These are phyloP conservation scores for Apiospora phragmitis DNA, from an alignment of 2,329 filamentous ascomycete genomes.

Conservation along the genomic window DNA sequence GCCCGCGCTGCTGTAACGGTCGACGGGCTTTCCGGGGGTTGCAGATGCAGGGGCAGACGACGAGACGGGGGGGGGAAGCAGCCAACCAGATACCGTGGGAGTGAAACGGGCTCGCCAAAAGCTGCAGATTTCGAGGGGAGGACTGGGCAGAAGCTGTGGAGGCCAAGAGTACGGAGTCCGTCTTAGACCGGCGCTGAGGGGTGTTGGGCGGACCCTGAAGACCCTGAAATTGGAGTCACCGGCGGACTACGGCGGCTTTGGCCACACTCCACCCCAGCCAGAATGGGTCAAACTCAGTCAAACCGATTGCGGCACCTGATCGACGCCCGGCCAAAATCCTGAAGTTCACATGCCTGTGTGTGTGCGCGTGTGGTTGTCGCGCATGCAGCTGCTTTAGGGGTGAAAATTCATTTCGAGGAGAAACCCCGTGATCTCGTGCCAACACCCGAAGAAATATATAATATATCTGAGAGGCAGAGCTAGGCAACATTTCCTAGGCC, in stretches of 20 bases:
- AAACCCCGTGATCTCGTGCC: neutral
- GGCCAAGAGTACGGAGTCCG: neutral
- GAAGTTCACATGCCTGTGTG: slow-evolving; percentile 1
- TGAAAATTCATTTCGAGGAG: neutral
- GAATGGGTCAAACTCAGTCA: neutral
- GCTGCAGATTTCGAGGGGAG: neutral
- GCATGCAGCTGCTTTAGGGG: neutral
- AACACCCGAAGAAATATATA: neutral
- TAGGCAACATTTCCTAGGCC: neutral
- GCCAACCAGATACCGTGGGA: neutral
- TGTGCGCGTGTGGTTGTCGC: neutral
- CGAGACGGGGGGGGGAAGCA: neutral
- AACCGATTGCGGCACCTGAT: neutral
- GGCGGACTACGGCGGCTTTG: neutral
- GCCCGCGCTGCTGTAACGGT: neutral
- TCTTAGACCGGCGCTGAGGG: slow-evolving; percentile 3
- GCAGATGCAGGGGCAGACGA: neutral
- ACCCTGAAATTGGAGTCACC: neutral
- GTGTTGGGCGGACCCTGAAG: neutral
- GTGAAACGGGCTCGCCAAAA: neutral
- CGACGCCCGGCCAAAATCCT: neutral
- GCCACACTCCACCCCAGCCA: neutral
- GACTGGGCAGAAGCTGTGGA: neutral
- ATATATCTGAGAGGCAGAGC: neutral
- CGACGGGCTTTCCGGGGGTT: neutral